Evolutionary conservation across 2,329 filamentous ascomycete species (phyloP), one percentile per base, ranked within the genome.

Genomic region (Venturia effusa): DNA sequence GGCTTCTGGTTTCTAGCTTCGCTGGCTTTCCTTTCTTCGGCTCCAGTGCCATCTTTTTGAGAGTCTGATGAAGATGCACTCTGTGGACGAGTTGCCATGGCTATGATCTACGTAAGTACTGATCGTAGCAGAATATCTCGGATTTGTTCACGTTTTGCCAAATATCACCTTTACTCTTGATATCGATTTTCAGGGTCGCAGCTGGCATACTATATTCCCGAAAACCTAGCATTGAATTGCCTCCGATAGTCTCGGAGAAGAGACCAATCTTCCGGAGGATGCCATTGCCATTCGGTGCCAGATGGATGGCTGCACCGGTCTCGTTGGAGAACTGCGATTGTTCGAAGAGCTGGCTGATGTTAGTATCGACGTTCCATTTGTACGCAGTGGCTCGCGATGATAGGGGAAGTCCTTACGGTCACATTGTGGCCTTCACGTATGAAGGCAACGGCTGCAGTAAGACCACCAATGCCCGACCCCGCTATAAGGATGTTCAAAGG

Each of bases 201-300:
- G 73, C 74, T 24, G 75, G 19, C 66, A 41, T 34, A 22, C 24
- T 39, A 37, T 61, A 39, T 61, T 61, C 34, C n/a, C 59, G 24
- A 22, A 39, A 43, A 3, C 24, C 59, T 22, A 13, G 30, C 32
- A 39, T 39, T 15, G 24, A 13, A 34, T 64, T 69, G 8, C 78
- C 75, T 1, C 78, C 78, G 51, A 74, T 74, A 0, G 71, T 70
- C 63, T 77, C 74, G 0, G 76, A 73, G 60, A 72, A 70, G 1
- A 82, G 67, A 0, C 79, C 79, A 60, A 81, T 71, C 39, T 77
- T 72, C 13, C 73, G 71, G 4, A 88, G 73, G 2, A 87, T 71
- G 0, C 83, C 82, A 70, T 86, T 85, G 2, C 79, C 75, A 68
- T 88, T 88, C 0, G 86, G 84, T 0, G 82, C 80, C 4, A 88